Conservation (phyloP, 768 basidiomycete species). For the Tricholoma sp. region DNA sequence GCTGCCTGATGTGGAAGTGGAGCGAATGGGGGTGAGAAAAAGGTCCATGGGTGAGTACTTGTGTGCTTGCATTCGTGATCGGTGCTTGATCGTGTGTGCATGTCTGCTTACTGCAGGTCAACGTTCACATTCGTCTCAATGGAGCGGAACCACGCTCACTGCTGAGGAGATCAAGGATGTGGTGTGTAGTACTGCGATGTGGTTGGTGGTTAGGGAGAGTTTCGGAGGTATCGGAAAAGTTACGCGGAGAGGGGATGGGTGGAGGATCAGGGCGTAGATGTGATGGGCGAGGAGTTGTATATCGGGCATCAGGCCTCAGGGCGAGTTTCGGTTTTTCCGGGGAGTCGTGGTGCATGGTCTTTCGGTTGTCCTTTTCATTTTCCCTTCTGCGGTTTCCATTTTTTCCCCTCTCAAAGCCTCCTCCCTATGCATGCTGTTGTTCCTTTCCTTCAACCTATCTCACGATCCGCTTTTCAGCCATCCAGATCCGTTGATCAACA, state of each 20-base stretch:
- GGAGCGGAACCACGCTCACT: constrained; percentile 53
- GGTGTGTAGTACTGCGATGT: constrained; percentile 81
- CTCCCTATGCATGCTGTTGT: no score
- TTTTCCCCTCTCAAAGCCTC: background rate
- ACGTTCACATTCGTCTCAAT: constrained; percentile 12
- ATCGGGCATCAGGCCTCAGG: no score
- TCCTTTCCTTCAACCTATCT: no score
- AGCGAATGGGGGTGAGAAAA: constrained; percentile 47
- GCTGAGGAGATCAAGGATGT: constrained; percentile 95
- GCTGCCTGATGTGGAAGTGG: constrained; percentile 76
- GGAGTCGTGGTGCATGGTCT: no score
- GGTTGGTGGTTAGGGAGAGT: constrained; percentile 90
- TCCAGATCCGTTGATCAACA: no score
- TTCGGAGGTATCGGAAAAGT: constrained; percentile 86
- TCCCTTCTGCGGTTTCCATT: background rate
- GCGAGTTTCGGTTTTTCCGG: background rate
- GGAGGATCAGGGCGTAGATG: constrained; percentile 59
- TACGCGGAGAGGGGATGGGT: constrained; percentile 72
- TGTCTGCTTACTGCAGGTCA: constrained; percentile 1
- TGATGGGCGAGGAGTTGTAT: background rate
- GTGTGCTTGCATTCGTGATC: background rate
- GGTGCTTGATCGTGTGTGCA: background rate
- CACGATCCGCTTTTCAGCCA: no score
- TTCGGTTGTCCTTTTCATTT: background rate
- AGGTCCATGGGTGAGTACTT: constrained; percentile 35